Percentiles rank a stretch among this genome's conserved stretches.
phyloP scores from a whole-genome alignment of 2,329 filamentous ascomycete species.

The Neodidymelliopsis sp. region DNA sequence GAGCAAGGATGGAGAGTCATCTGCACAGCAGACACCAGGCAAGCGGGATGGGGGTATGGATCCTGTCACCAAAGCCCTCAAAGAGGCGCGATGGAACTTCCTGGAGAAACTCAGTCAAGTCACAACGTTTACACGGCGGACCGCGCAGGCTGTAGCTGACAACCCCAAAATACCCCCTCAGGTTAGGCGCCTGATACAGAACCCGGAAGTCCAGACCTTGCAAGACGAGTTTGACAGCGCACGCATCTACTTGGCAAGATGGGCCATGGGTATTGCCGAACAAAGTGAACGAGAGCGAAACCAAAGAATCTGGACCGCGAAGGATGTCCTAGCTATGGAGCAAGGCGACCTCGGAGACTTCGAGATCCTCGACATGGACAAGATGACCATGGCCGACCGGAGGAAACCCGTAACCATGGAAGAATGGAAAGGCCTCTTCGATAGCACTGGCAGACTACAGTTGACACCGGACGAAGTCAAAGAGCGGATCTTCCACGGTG shows the following conservation, averaged over 20 bases:
- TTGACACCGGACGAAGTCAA: slow-evolving; percentile 92
- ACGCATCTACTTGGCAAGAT: slow-evolving; percentile 89
- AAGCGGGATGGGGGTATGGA: slow-evolving; percentile 81
- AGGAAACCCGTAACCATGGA: slow-evolving; percentile 78
- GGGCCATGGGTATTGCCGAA: slow-evolving; percentile 99
- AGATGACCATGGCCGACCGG: slow-evolving; percentile 76
- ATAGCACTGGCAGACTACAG: slow-evolving; percentile 76
- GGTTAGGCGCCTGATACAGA: slow-evolving; percentile 81
- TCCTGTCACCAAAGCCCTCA: slow-evolving; percentile 89
- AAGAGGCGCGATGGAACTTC: slow-evolving; percentile 94
- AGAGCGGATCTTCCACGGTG: slow-evolving; percentile 95
- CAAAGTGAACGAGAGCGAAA: slow-evolving; percentile 89
- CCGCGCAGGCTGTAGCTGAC: slow-evolving; percentile 89
- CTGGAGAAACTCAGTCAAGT: slow-evolving; percentile 97
- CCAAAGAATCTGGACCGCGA: slow-evolving; percentile 90
- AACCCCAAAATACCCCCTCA: slow-evolving; percentile 92
- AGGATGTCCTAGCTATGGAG: slow-evolving; percentile 91
- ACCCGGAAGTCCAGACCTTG: slow-evolving; percentile 91
- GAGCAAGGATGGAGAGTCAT: slow-evolving; percentile 39
- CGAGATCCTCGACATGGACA: slow-evolving; percentile 84
- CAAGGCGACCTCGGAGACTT: slow-evolving; percentile 96
- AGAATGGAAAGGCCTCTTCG: slow-evolving; percentile 94
- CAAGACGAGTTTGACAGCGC: slow-evolving; percentile 98
- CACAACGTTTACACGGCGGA: slow-evolving; percentile 91
- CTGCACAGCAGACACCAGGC: slow-evolving; percentile 33